phyloP scores from a whole-genome alignment of 805 yeast genomes.

The Blastobotrys muscicola region DNA sequence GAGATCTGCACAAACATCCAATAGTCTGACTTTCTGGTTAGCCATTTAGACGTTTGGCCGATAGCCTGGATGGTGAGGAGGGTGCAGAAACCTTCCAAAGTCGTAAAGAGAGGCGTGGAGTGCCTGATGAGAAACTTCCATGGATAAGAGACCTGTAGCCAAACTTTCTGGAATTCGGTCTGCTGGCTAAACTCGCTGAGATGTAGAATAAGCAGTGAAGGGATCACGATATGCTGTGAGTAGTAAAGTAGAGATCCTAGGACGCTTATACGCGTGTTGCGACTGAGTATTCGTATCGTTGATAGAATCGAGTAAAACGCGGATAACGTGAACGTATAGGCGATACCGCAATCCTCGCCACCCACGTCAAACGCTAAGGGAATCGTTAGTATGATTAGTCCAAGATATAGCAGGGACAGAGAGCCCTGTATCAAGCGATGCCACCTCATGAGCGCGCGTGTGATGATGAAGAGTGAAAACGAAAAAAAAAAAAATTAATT shows the following conservation, averaged over 20 bases:
- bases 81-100: conserved; percentile 89
- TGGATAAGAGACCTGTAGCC: conserved; percentile 38
- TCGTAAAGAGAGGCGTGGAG: conserved; percentile 82
- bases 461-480: neutral
- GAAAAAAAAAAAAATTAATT: neutral
- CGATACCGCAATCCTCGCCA: conserved; percentile 80
- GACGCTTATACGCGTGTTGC: conserved; percentile 30
- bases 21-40: conserved; percentile 52
- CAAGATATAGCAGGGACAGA: conserved; percentile 41
- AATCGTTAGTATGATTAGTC: conserved; percentile 66
- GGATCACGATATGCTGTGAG: conserved; percentile 72
- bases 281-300: conserved; percentile 49
- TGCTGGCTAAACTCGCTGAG: conserved; percentile 25
- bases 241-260: conserved; percentile 46
- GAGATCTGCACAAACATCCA: conserved; percentile 72
- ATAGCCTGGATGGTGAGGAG: conserved; percentile 84
- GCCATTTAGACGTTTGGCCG: conserved; percentile 72
- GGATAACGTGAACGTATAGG: conserved; percentile 68
- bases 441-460: neutral
- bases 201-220: conserved; percentile 61
- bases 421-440: conserved; percentile 8
- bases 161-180: conserved; percentile 15
- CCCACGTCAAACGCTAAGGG: conserved; percentile 94
- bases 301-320: conserved; percentile 63
- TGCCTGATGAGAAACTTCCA: conserved; percentile 70